Evolutionary conservation across 2,329 filamentous ascomycete species (phyloP).

Genomic region (Neofusicoccum sp.): DNA sequence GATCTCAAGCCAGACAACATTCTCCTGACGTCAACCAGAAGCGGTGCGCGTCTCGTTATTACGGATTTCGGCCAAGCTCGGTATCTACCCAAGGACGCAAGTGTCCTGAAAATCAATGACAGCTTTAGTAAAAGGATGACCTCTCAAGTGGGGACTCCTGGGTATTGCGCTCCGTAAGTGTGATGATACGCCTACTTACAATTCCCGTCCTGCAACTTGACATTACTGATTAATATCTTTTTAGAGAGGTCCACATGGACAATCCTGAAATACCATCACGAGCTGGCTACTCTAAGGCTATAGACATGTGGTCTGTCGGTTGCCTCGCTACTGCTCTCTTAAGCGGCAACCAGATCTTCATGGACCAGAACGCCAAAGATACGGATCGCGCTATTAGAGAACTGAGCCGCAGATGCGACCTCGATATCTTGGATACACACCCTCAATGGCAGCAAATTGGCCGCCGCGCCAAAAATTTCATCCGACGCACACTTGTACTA

Average conservation of each 20-base stretch:
- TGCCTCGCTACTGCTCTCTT: slow-evolving; percentile 56
- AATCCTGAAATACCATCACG: slow-evolving; percentile 32
- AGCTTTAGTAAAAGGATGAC: slow-evolving; percentile 48
- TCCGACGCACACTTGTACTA: slow-evolving; percentile 53
- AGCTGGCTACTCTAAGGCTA: slow-evolving; percentile 58
- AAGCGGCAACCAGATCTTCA: slow-evolving; percentile 45
- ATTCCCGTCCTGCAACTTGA: not conserved
- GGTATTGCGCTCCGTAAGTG: slow-evolving; percentile 60
- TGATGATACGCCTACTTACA: slow-evolving; percentile 5
- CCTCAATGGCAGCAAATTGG: slow-evolving; percentile 48
- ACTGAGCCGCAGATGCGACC: slow-evolving; percentile 44
- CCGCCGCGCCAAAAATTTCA: slow-evolving; percentile 54
- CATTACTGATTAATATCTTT: no score
- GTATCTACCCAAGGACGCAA: slow-evolving; percentile 30
- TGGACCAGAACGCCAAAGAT: slow-evolving; percentile 24
- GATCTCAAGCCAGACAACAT: slow-evolving; percentile 68
- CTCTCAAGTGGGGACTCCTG: slow-evolving; percentile 57
- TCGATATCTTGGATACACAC: slow-evolving; percentile 48
- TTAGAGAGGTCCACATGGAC: slow-evolving; percentile 39
- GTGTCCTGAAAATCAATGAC: slow-evolving; percentile 7
- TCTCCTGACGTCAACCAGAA: slow-evolving; percentile 57
- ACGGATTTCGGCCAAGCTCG: slow-evolving; percentile 64
- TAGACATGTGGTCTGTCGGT: slow-evolving; percentile 67
- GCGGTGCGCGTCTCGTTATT: slow-evolving; percentile 57
- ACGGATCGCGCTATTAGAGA: slow-evolving; percentile 33